phyloP scores from a whole-genome alignment of 2,329 filamentous ascomycete genomes.

The Mycosphaerella sp. region DNA sequence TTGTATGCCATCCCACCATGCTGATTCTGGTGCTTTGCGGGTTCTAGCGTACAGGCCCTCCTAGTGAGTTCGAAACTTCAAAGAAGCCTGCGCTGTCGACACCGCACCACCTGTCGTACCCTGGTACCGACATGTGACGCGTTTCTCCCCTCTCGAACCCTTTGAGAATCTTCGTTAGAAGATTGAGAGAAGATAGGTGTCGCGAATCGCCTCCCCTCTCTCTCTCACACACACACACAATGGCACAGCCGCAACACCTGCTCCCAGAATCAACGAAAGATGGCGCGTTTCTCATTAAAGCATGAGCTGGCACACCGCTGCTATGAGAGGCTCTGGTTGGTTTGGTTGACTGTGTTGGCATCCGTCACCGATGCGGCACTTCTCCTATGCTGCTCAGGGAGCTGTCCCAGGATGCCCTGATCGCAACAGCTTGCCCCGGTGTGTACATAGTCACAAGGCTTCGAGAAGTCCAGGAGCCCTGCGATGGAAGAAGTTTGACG shows the following conservation, averaged over 20 bases:
- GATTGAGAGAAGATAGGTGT: no score
- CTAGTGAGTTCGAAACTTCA: no score
- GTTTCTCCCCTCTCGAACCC: no score
- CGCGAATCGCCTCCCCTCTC: no score
- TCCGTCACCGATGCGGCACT: not conserved
- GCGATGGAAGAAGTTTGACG: constrained; percentile 2
- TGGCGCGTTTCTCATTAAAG: not conserved
- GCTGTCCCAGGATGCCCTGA: not conserved
- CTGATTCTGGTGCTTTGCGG: not conserved
- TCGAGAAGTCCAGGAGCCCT: not conserved
- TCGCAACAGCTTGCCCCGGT: not conserved
- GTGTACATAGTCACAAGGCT: not conserved
- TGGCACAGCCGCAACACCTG: no score
- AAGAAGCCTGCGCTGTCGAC: no score
- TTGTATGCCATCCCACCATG: not conserved
- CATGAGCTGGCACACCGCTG: not conserved
- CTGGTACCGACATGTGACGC: no score
- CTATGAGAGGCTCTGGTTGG: not conserved
- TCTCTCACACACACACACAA: no score
- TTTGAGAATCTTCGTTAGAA: no score
- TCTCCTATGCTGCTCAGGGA: not conserved
- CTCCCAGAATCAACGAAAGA: not conserved
- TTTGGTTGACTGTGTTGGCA: constrained; percentile 11
- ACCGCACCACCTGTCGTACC: no score
- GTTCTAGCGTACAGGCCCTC: not conserved